These are phyloP conservation scores for Lactarius hengduanensis DNA, from an alignment of 768 basidiomycete genomes.

Conservation along the genomic window DNA sequence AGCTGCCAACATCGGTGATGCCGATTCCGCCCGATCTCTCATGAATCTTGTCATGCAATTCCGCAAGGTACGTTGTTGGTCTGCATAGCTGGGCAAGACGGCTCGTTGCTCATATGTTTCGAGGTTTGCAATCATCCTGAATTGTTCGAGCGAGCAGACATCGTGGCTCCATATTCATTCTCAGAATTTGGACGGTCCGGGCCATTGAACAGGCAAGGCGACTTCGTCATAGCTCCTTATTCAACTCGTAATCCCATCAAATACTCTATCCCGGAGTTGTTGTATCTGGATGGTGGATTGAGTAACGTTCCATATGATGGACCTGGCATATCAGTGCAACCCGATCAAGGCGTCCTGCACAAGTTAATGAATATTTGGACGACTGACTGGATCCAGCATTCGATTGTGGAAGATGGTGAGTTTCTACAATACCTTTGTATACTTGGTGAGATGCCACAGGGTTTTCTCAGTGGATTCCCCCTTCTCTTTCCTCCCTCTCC, in stretches of 20 bases:
- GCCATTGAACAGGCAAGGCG: conserved; percentile 83
- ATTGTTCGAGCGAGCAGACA: conserved; percentile 95
- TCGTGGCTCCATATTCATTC: conserved; percentile 90
- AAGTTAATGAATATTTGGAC: conserved; percentile 91
- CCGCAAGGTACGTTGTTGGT: conserved; percentile 65
- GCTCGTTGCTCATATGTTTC: conserved; percentile 5
- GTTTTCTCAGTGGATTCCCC: conserved; percentile 43
- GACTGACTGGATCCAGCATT: conserved; percentile 72
- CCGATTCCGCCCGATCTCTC: conserved; percentile 86
- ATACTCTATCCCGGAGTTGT: conserved; percentile 65
- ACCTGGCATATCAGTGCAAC: conserved; percentile 42
- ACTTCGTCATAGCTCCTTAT: conserved; percentile 77
- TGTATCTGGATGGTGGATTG: conserved; percentile 78
- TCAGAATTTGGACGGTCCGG: conserved; percentile 77
- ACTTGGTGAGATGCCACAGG: conserved; percentile 22
- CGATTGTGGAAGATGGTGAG: conserved; percentile 65
- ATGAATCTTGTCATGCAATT: conserved; percentile 99
- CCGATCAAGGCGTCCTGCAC: conserved; percentile 52
- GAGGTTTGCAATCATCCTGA: conserved; percentile 98
- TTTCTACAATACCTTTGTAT: conserved; percentile 17
- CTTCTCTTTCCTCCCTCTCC: conserved; percentile 78
- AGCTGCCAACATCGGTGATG: conserved; percentile 87
- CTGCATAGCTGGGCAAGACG: background rate
- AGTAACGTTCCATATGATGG: conserved; percentile 59
- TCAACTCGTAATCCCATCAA: conserved; percentile 88